These are phyloP conservation scores for Cucurbita ficifolia DNA, from an alignment of 306 rosid genomes.

Conservation along the genomic window DNA sequence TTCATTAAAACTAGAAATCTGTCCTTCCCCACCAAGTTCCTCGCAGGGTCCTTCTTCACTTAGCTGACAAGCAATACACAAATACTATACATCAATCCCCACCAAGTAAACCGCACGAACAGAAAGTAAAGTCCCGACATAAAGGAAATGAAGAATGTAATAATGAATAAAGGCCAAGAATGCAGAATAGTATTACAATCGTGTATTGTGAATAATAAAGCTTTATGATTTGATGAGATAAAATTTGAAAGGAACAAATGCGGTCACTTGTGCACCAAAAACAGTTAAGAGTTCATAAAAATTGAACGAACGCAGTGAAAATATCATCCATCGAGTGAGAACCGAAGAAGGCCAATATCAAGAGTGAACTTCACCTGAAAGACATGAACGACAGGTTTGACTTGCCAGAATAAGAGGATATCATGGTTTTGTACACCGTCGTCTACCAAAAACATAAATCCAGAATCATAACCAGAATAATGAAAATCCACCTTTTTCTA, in stretches of 20 bases:
- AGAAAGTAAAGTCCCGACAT: background rate
- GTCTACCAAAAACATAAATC: constrained; percentile 26
- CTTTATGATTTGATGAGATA: background rate
- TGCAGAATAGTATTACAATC: background rate
- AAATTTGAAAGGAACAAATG: background rate
- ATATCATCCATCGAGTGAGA: background rate
- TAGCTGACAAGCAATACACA: constrained; percentile 45
- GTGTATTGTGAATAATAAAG: background rate
- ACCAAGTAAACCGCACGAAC: background rate
- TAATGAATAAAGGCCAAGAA: background rate
- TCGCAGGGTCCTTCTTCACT: constrained; percentile 90
- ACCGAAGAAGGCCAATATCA: background rate
- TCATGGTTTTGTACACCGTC: constrained; percentile 56
- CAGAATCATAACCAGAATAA: background rate
- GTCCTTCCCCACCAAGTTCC: constrained; percentile 78
- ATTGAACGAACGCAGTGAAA: background rate
- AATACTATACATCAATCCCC: constrained; percentile 11
- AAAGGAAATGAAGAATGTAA: background rate
- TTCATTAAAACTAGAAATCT: constrained; percentile 74
- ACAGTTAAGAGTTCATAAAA: too few relatives aligned
- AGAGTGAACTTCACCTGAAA: constrained; percentile 55
- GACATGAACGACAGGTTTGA: constrained; percentile 78
- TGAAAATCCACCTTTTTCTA: background rate
- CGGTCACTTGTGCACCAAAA: background rate
- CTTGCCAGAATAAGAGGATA: constrained; percentile 95